Conservation (phyloP, 306 rosid genomes). For the Parietaria judaica region DNA sequence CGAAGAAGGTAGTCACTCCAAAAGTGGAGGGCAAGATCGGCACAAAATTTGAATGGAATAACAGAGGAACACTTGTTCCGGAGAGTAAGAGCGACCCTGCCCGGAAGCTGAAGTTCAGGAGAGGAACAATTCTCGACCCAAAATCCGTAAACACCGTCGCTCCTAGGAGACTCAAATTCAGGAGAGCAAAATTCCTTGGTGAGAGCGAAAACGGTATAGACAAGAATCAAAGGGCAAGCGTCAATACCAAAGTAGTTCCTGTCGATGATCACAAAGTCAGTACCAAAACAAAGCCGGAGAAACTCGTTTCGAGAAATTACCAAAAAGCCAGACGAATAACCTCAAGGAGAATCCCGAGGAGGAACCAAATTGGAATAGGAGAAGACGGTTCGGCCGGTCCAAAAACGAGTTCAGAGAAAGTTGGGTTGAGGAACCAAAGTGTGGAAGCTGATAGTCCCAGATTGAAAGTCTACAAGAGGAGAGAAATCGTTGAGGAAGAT, state of each 20-base stretch:
- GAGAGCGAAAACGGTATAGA: conserved; percentile 29
- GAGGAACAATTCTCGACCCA: conserved; percentile 57
- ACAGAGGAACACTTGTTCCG: conserved; percentile 24
- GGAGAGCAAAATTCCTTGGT: conserved; percentile 30
- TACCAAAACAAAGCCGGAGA: conserved; percentile 23
- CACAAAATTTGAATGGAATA: conserved; percentile 27
- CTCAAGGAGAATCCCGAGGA: conserved; percentile 21
- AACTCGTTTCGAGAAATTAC: conserved; percentile 8
- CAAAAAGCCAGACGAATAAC: conserved; percentile 5
- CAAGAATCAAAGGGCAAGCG: conserved; percentile 17
- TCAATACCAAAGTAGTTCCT: conserved; percentile 24
- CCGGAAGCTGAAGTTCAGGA: conserved; percentile 46
- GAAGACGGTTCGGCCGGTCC: conserved; percentile 25
- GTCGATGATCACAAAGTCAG: conserved; percentile 21
- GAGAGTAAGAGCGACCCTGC: conserved; percentile 31
- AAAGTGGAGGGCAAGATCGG: conserved; percentile 15
- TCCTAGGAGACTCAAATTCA: conserved; percentile 66
- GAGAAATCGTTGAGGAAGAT: conserved; percentile 23
- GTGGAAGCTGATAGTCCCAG: conserved; percentile 32
- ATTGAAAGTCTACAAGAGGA: conserved; percentile 31
- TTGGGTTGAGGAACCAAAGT: conserved; percentile 20
- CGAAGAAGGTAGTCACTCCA: conserved; percentile 14
- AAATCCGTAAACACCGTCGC: conserved; percentile 36
- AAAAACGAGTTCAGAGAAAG: conserved; percentile 27
- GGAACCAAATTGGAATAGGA: conserved; percentile 28